Evolutionary conservation across 192 early-diverging fungal species (phyloP).

Genomic region (Geranomyces variabilis): DNA sequence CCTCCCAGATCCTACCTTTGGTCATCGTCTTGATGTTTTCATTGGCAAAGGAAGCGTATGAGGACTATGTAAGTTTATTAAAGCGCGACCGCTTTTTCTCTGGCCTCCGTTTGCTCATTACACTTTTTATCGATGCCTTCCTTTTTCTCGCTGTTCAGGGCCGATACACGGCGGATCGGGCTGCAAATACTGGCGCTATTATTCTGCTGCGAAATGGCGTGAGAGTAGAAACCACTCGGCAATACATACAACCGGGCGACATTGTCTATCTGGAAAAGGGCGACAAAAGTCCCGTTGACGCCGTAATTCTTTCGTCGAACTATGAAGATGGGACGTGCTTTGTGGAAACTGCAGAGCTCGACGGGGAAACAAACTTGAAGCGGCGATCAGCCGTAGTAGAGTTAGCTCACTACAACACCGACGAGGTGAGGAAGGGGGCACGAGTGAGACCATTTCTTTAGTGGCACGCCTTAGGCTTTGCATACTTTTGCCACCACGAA

Average conservation of each 20-base stretch:
- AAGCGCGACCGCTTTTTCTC: neutral
- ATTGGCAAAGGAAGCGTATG: constrained; percentile 55
- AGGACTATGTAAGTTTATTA: constrained; percentile 50
- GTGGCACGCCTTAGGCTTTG: too few relatives aligned
- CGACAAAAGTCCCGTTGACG: constrained; percentile 55
- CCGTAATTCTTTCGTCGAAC: constrained; percentile 47
- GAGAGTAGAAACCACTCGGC: constrained; percentile 28
- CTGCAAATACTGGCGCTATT: constrained; percentile 39
- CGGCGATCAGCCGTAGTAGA: constrained; percentile 43
- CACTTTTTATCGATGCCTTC: neutral
- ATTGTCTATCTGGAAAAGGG: constrained; percentile 56
- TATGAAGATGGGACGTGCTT: constrained; percentile 61
- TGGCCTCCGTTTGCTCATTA: neutral
- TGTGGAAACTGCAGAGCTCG: constrained; percentile 62
- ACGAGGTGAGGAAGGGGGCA: constrained; percentile 29
- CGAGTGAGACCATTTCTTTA: too few relatives aligned
- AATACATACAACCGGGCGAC: constrained; percentile 51
- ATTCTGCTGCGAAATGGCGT: constrained; percentile 41
- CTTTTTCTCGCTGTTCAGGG: constrained; percentile 14
- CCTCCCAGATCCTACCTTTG: constrained; percentile 52
- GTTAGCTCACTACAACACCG: constrained; percentile 28
- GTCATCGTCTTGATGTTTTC: constrained; percentile 55
- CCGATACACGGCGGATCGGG: constrained; percentile 43
- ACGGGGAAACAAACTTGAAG: constrained; percentile 67
- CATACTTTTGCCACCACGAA: too few relatives aligned